These are phyloP conservation scores for Aspergillus sp. DNA, from an alignment of 2,329 filamentous ascomycete species.

Conservation along the genomic window DNA sequence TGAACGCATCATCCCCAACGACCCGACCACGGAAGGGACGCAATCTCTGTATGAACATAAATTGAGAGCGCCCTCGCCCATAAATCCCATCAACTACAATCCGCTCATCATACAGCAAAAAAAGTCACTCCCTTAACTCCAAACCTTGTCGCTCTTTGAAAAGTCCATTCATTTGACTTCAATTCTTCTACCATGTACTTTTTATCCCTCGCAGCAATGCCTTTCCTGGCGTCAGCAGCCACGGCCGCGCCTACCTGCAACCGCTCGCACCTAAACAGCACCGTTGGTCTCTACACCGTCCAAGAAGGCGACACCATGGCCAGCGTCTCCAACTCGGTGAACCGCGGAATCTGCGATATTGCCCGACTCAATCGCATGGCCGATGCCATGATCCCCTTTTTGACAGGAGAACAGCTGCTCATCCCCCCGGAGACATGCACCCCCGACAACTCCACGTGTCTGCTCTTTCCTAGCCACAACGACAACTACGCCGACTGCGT, in stretches of 20 bases:
- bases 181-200: background rate
- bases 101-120: no score
- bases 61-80: no score
- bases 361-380: slow-evolving; percentile 1
- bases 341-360: slow-evolving; percentile 2
- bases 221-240: background rate
- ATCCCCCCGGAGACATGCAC: slow-evolving; percentile 1
- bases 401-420: background rate
- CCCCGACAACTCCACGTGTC: background rate
- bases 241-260: background rate
- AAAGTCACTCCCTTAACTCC: no score
- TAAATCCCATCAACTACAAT: no score
- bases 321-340: background rate
- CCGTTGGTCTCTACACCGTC: background rate
- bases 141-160: no score
- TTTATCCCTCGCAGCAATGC: background rate
- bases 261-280: background rate
- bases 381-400: background rate
- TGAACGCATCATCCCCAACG: no score
- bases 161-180: background rate
- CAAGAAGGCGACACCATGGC: background rate
- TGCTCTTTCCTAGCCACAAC: background rate
- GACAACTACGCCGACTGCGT: background rate
- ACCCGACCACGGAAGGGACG: no score
- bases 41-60: no score